Evolutionary conservation across 2,329 filamentous ascomycete genomes (phyloP), one percentile per base, ranked within the genome.

Genomic region (Colletotrichum sp.): DNA sequence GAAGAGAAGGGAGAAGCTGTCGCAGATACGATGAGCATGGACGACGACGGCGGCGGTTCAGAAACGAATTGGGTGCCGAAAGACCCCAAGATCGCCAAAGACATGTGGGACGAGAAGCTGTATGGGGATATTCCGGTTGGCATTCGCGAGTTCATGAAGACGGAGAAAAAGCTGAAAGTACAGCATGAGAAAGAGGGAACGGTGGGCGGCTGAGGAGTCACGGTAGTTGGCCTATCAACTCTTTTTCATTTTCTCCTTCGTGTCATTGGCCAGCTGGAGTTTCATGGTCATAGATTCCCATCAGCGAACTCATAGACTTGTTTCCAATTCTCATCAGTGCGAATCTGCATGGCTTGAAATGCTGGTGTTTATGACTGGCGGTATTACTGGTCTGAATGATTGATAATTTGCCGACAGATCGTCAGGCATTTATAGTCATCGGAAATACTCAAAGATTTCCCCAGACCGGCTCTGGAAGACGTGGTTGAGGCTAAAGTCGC

Each of bases 101-200:
- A 92, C 74, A 81, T 88, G 63, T 90, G 87, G 87, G 87, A 91
- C 69, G 91, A 92, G 3, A 92, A 94, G 64, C 81, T 98, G 43
- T 97, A 98, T 79, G 90, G 91, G 64, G 91, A 91, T 77, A 92
- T 99, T 66, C 96, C 97, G 0, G 94, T 98, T 12, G 97, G 96
- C 0, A 98, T 99, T 77, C 88, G 95, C 75, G 96, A 98, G 83
- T 99, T 99, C 80, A 98, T 99, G 96, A 95, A 93, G 86, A 95
- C 93, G 74, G 97, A 99, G 86, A 98, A 98, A 89, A 93, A 88
- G 82, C 83, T 99, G 74, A 96, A 95, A 83, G 88, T 94, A 82
- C 93, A 91, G 83, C 94, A 96, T 81, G 83, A 85, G 78, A 84
- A 87, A 66, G 90, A 92, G 69, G 86, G 88, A n/a, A 86, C 85